These are phyloP conservation scores for Bretschneidera sinensis DNA, from an alignment of 345 rosid species.

Conservation along the genomic window DNA sequence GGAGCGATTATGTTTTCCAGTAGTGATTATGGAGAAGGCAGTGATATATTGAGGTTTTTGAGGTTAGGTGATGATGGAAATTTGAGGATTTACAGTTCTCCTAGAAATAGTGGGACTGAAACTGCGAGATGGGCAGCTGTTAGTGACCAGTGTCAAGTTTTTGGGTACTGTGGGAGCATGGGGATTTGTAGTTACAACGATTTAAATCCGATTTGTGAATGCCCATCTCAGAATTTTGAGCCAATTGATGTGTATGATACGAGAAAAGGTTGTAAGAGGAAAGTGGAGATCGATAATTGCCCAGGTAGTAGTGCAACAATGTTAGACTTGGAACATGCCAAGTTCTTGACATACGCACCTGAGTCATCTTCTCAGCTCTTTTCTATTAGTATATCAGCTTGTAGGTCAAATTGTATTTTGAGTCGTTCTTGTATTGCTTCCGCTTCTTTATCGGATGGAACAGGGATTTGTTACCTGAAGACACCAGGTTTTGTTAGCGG, in stretches of 20 bases:
- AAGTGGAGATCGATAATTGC: constrained; percentile 42
- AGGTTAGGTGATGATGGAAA: constrained; percentile 58
- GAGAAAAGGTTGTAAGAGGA: constrained; percentile 58
- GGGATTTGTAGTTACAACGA: constrained; percentile 56
- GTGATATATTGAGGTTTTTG: constrained; percentile 47
- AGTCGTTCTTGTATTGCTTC: constrained; percentile 47
- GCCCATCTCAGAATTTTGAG: constrained; percentile 62
- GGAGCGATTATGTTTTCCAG: constrained; percentile 31
- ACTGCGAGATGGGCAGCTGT: constrained; percentile 46
- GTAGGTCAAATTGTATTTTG: constrained; percentile 43
- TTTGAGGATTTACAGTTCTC: constrained; percentile 48
- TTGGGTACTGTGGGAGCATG: constrained; percentile 53
- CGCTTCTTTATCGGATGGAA: constrained; percentile 51
- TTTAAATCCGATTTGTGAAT: constrained; percentile 42
- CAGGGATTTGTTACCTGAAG: constrained; percentile 55
- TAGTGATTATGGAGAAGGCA: constrained; percentile 51
- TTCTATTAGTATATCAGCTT: constrained; percentile 36
- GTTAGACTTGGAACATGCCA: constrained; percentile 40
- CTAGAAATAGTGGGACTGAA: constrained; percentile 19
- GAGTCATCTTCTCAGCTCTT: constrained; percentile 25
- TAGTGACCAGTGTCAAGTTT: constrained; percentile 52
- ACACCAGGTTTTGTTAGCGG: constrained; percentile 46
- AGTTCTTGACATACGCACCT: constrained; percentile 31
- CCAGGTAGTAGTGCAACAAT: constrained; percentile 35
- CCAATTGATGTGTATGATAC: constrained; percentile 35